These are phyloP conservation scores for Fusarium tjaetaba DNA, from an alignment of 2,329 filamentous ascomycete species.

Conservation along the genomic window DNA sequence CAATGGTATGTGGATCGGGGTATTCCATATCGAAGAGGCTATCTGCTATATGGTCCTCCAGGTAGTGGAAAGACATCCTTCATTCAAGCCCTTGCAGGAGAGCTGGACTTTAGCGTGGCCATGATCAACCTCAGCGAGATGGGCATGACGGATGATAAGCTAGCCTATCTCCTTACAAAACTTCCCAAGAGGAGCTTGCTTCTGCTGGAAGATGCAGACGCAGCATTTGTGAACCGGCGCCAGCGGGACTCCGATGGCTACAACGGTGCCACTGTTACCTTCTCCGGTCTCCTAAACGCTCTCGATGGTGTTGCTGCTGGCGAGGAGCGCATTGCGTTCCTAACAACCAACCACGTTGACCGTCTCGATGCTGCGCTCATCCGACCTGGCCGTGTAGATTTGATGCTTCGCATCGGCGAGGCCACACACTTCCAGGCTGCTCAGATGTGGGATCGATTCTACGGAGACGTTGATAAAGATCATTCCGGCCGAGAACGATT, in stretches of 20 bases:
- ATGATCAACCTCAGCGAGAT: conserved; percentile 92
- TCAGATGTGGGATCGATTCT: conserved; percentile 94
- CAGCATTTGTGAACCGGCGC: conserved; percentile 85
- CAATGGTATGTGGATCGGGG: conserved; percentile 95
- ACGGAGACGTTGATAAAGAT: conserved; percentile 79
- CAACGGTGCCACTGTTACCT: conserved; percentile 87
- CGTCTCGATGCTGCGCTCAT: conserved; percentile 89
- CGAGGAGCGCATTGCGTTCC: conserved; percentile 91
- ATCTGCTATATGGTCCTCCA: conserved; percentile 87
- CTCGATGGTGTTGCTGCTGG: conserved; percentile 93
- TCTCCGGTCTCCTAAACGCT: conserved; percentile 87
- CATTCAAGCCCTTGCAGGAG: conserved; percentile 93
- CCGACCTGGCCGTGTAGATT: conserved; percentile 89
- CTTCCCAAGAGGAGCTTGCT: conserved; percentile 85
- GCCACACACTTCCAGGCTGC: conserved; percentile 86
- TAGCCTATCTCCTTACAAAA: conserved; percentile 87
- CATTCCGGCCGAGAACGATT: conserved; percentile 74
- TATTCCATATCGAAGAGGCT: conserved; percentile 90
- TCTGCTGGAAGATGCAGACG: conserved; percentile 89
- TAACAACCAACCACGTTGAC: conserved; percentile 95
- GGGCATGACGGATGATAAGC: conserved; percentile 87
- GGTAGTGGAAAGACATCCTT: conserved; percentile 96
- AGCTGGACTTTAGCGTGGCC: conserved; percentile 90
- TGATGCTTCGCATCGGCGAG: conserved; percentile 90
- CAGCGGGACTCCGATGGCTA: conserved; percentile 85